A percentile compares a stretch with the other conserved stretches of the same genome.
Evolutionary conservation across 2,329 filamentous ascomycete species (phyloP).

Genomic region (Chlorencoelia australis): DNA sequence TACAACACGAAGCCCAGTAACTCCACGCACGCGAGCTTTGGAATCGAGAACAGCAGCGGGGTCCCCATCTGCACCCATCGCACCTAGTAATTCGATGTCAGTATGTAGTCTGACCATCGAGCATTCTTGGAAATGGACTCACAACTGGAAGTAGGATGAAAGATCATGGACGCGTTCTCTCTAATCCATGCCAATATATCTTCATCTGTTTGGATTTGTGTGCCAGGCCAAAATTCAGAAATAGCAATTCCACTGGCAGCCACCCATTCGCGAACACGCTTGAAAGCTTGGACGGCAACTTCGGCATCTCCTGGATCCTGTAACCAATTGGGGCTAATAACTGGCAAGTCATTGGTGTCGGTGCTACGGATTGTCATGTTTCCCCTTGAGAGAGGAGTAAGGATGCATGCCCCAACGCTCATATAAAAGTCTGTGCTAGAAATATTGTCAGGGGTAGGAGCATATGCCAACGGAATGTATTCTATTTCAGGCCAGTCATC

Average conservation of each 20-base stretch:
- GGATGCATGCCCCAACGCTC: not conserved
- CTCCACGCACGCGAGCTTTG: not conserved
- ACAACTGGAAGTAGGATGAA: slow-evolving; percentile 3
- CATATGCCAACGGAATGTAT: no score
- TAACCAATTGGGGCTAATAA: slow-evolving; percentile 36
- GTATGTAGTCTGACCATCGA: no score
- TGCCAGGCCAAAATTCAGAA: not conserved
- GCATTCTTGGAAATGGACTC: no score
- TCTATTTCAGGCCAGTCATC: slow-evolving; percentile 11
- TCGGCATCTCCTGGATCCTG: slow-evolving; percentile 33
- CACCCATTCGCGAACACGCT: slow-evolving; percentile 30
- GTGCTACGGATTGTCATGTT: slow-evolving; percentile 31
- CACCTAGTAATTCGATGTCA: no score
- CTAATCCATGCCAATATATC: slow-evolving; percentile 1
- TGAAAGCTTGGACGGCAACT: slow-evolving; percentile 34
- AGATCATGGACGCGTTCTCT: not conserved
- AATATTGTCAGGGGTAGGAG: not conserved
- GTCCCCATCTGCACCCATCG: slow-evolving; percentile 3
- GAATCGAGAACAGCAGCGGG: slow-evolving; percentile 2
- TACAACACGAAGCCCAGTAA: slow-evolving; percentile 1
- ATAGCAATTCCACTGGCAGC: not conserved
- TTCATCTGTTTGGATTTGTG: not conserved
- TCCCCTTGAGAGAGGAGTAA: slow-evolving; percentile 33
- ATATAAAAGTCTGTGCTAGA: not conserved
- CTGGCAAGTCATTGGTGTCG: slow-evolving; percentile 28